phyloP scores from a whole-genome alignment of 208 protist species.

The Acanthamoeba royreba region DNA sequence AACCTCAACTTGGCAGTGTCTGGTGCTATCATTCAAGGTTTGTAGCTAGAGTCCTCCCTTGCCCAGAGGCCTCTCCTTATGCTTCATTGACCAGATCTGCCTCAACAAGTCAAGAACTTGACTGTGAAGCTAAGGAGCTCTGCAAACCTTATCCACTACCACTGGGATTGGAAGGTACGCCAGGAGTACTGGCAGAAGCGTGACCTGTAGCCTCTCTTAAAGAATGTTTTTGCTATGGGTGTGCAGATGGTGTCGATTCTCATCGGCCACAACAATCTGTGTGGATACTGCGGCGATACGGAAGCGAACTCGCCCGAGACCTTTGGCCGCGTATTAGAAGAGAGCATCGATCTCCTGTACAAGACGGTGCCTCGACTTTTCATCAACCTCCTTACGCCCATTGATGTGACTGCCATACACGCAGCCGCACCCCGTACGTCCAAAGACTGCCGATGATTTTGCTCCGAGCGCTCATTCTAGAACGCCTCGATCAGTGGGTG shows the following conservation, averaged over 20 bases:
- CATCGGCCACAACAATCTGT: conserved; percentile 19
- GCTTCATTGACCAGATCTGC: not conserved
- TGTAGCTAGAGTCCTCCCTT: not conserved
- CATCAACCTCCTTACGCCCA: not conserved
- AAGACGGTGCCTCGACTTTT: not conserved
- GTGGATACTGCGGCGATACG: not conserved
- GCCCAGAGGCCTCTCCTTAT: not conserved
- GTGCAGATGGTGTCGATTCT: not conserved
- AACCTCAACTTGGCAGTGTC: not conserved
- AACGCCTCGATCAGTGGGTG: no score
- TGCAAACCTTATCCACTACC: not conserved
- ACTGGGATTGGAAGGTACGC: conserved; percentile 10
- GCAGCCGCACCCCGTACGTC: no score
- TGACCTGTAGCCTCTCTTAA: not conserved
- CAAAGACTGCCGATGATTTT: no score
- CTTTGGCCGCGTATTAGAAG: not conserved
- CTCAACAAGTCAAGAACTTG: not conserved
- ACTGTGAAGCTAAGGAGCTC: not conserved
- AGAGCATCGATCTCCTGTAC: not conserved
- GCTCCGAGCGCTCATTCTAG: no score
- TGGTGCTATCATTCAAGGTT: not conserved
- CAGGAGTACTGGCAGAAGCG: not conserved
- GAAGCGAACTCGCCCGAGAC: not conserved
- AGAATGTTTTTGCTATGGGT: not conserved
- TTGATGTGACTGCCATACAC: not conserved